Base-by-base conservation (phyloP, 2,329 filamentous ascomycete species). In the Lasiodiplodia sp. region DNA sequence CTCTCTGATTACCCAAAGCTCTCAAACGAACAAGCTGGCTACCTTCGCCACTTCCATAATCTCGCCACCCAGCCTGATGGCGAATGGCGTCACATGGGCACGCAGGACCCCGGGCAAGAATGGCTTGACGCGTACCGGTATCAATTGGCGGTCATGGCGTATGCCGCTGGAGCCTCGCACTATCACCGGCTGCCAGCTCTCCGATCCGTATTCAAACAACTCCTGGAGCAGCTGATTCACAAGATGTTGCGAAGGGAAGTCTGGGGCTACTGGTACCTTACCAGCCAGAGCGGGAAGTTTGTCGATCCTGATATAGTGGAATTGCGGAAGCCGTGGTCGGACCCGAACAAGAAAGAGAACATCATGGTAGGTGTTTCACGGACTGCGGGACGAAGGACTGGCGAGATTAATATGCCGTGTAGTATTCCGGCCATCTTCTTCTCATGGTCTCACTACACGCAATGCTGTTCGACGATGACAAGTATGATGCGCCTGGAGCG, bases 251-350 rank as follows among this genome's bases (percentile, higher is more conserved):
- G 73, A 10, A 72, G 76, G 7, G 79, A 80, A 14, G 81, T 83
- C 2, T 83, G 81, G 80, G 76, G 75, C 1, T 83, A 83, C 69
- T 83, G 80, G 81, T 83, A 79, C 70, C 71, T 75, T 18, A 79
- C 79, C 2, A 77, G 74, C 31, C 77, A 79, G 28, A 74, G 75
- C 1, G 80, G 80, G 0, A 75, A 71, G 3, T 34, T 62, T 2
- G 70, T 78, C 1, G 78, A 83, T 68, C 81, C 80, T 2, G 75
- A 78, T 60, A 66, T 82, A 2, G 79, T 74, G 23, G 79, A 82
- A 67, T 68, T 82, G 53, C 71, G 81, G 12, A 79, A 77, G 65
- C 81, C 81, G 0, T 83, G 81, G 81, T 79, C 80, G 0, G 79
- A 83, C 69, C 80, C 81, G 0, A 73, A 83, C 1, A 71, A 77